phyloP scores from a whole-genome alignment of 2,329 filamentous ascomycete genomes.

The Rutstroemia sp. region DNA sequence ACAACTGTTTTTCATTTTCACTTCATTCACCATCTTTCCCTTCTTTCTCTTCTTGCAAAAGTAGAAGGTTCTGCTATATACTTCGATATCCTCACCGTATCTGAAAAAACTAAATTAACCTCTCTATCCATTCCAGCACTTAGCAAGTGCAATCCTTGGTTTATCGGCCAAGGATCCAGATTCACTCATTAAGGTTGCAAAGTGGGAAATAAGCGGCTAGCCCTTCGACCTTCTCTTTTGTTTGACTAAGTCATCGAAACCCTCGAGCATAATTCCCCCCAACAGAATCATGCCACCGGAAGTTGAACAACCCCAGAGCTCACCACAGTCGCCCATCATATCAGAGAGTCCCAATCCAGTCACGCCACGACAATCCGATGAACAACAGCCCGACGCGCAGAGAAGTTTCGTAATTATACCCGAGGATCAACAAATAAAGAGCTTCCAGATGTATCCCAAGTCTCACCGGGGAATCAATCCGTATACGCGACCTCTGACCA shows the following conservation, averaged over 20 bases:
- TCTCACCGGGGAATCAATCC: conserved; percentile 49
- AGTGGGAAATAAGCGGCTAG: not conserved
- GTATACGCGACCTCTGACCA: conserved; percentile 65
- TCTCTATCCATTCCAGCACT: not conserved
- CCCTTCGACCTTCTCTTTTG: not conserved
- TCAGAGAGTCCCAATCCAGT: conserved; percentile 15
- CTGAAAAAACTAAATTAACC: not conserved
- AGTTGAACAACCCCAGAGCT: conserved; percentile 1
- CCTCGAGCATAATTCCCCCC: not conserved
- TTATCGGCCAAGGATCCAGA: not conserved
- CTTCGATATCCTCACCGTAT: no score
- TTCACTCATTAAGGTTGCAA: not conserved
- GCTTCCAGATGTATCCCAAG: conserved; percentile 31
- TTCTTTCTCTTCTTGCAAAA: not conserved
- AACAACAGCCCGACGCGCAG: conserved; percentile 8
- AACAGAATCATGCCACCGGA: conserved; percentile 4
- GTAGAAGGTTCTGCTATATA: no score
- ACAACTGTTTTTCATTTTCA: not conserved
- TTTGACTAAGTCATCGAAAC: not conserved
- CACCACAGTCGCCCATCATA: conserved; percentile 10
- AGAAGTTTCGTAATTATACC: conserved; percentile 20
- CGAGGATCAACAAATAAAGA: conserved; percentile 18
- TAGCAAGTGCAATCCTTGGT: not conserved
- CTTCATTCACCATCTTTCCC: not conserved
- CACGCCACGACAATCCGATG: conserved; percentile 7